These are phyloP conservation scores for Trichosporon asahii DNA, from an alignment of 1,284 basidiomycete genomes.

Conservation along the genomic window DNA sequence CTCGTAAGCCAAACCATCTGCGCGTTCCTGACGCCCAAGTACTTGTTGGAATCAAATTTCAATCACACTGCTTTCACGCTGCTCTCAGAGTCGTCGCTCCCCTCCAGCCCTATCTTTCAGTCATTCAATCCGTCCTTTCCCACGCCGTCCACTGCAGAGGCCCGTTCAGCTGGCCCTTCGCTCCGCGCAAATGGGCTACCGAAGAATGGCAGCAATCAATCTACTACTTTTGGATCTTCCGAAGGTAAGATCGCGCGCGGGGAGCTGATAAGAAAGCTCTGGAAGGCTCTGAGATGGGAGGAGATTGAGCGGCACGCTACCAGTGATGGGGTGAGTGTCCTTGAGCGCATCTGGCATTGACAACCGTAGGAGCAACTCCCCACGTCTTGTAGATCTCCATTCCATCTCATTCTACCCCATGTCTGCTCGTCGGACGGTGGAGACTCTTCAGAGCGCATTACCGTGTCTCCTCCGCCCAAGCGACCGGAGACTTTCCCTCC, in stretches of 20 bases:
- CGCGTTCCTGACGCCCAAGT: slow-evolving; percentile 24
- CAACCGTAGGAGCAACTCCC: slow-evolving; percentile 6
- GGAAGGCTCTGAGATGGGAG: slow-evolving; percentile 48
- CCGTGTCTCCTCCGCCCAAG: slow-evolving; percentile 28
- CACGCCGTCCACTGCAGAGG: slow-evolving; percentile 13
- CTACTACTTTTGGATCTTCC: slow-evolving; percentile 15
- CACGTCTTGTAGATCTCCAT: slow-evolving; percentile 37
- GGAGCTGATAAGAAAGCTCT: slow-evolving; percentile 45
- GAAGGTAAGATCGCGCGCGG: slow-evolving; percentile 35
- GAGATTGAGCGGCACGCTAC: slow-evolving; percentile 44
- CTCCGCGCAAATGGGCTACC: slow-evolving; percentile 17
- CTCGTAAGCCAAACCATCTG: slow-evolving; percentile 26
- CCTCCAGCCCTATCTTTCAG: slow-evolving; percentile 42
- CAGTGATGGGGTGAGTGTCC: slow-evolving; percentile 33
- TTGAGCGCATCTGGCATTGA: no score
- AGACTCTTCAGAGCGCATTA: neutral
- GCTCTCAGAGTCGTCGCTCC: slow-evolving; percentile 41
- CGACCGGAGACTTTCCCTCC: slow-evolving; percentile 37
- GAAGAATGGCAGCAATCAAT: neutral
- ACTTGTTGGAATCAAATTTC: slow-evolving; percentile 49
- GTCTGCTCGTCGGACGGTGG: slow-evolving; percentile 27
- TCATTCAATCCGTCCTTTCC: slow-evolving; percentile 42
- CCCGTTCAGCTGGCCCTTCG: slow-evolving; percentile 9
- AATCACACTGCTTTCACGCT: slow-evolving; percentile 47
- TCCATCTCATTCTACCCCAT: slow-evolving; percentile 44